These are phyloP conservation scores for Fusarium penzigii DNA, from an alignment of 2,329 filamentous ascomycete genomes.

Conservation along the genomic window DNA sequence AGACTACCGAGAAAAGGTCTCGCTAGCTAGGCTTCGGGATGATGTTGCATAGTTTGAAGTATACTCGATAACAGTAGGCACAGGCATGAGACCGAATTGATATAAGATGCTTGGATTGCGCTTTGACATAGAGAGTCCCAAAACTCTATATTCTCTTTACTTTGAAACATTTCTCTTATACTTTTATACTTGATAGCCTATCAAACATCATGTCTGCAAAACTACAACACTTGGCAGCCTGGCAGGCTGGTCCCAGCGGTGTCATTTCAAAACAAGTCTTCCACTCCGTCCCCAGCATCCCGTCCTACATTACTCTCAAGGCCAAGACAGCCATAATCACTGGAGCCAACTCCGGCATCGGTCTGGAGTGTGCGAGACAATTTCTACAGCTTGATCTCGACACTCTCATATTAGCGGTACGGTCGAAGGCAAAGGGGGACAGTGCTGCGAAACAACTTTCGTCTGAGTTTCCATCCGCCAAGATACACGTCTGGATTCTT, in stretches of 20 bases:
- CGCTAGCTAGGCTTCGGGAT: too few species aligned
- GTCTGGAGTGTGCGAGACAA: conserved; percentile 43
- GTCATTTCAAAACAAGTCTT: conserved; percentile 10
- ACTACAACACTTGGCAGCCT: conserved; percentile 7
- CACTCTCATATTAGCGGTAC: neutral
- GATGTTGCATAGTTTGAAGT: too few species aligned
- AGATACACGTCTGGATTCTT: conserved; percentile 8
- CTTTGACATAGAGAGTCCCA: too few species aligned
- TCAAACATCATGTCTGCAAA: conserved; percentile 7
- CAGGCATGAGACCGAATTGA: too few species aligned
- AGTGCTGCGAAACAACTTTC: neutral
- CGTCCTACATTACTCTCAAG: conserved; percentile 21
- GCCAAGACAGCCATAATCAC: conserved; percentile 46
- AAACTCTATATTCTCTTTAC: neutral
- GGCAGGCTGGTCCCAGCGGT: conserved; percentile 3
- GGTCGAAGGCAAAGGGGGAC: neutral
- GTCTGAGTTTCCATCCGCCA: conserved; percentile 1
- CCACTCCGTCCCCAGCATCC: conserved; percentile 12
- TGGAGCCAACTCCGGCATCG: conserved; percentile 46
- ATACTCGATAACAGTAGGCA: too few species aligned
- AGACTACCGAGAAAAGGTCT: too few species aligned
- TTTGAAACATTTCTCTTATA: neutral
- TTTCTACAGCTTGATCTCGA: neutral
- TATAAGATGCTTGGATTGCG: too few species aligned
- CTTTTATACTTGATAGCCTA: neutral